phyloP scores from a whole-genome alignment of 2,329 filamentous ascomycete genomes.

The Clonostachys solani region DNA sequence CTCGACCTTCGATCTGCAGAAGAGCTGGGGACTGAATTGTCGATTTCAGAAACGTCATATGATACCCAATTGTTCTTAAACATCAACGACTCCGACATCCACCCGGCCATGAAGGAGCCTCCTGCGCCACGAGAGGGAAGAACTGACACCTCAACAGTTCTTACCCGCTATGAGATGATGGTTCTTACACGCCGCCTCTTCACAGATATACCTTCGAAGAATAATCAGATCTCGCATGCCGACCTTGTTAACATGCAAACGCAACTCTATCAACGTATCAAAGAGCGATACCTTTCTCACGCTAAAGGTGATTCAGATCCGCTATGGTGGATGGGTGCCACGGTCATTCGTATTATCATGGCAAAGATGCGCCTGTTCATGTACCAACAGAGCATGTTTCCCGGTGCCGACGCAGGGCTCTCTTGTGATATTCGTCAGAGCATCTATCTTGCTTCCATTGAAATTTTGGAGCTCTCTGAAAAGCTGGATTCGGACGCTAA shows the following conservation, averaged over 20 bases:
- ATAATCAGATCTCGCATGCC: constrained; percentile 18
- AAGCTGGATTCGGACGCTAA: constrained; percentile 57
- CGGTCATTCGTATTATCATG: constrained; percentile 66
- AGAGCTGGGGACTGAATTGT: constrained; percentile 43
- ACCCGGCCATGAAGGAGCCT: constrained; percentile 37
- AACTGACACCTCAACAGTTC: constrained; percentile 44
- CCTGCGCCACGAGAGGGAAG: constrained; percentile 43
- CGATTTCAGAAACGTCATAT: constrained; percentile 31
- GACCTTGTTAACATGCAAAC: constrained; percentile 42
- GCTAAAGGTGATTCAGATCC: constrained; percentile 42
- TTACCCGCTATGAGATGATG: constrained; percentile 49
- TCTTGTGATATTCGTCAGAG: constrained; percentile 62
- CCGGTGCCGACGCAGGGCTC: constrained; percentile 49
- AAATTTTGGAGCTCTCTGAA: constrained; percentile 67
- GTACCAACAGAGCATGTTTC: constrained; percentile 68
- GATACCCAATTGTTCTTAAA: constrained; percentile 46
- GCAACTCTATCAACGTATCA: constrained; percentile 46
- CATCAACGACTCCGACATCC: constrained; percentile 43
- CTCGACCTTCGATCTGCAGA: constrained; percentile 53
- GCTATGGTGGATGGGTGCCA: constrained; percentile 65
- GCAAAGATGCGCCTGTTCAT: constrained; percentile 75
- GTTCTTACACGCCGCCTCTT: constrained; percentile 28
- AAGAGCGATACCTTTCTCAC: constrained; percentile 49
- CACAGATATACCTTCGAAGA: constrained; percentile 8
- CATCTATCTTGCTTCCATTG: constrained; percentile 67